A percentile compares a stretch with the other conserved stretches of the same genome.
Evolutionary conservation across 2,329 filamentous ascomycete species (phyloP).

Genomic region (Fusarium annulatum): DNA sequence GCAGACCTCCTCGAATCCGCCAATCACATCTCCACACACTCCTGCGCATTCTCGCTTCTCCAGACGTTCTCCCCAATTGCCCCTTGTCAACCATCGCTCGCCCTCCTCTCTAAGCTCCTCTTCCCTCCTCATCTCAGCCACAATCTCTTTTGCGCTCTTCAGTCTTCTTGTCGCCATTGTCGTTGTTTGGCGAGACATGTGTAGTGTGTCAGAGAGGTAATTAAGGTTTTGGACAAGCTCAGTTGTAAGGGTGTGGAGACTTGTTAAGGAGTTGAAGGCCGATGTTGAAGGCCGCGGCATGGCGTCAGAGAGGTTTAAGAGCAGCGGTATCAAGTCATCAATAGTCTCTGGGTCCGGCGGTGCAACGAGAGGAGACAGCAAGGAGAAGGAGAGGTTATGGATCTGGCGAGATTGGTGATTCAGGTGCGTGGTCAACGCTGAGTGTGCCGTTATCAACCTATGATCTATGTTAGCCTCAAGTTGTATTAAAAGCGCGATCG

Average conservation of each 20-base stretch:
- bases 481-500: not conserved
- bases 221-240: constrained; percentile 84
- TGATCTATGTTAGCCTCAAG: constrained; percentile 25
- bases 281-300: constrained; percentile 74
- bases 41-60: constrained; percentile 82
- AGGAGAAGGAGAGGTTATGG: constrained; percentile 76
- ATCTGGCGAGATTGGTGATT: constrained; percentile 80
- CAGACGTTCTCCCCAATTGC: constrained; percentile 84
- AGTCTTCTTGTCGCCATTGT: constrained; percentile 83
- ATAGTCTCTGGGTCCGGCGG: constrained; percentile 73
- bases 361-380: constrained; percentile 75
- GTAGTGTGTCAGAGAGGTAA: constrained; percentile 88
- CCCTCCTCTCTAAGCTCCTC: constrained; percentile 86
- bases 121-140: constrained; percentile 86
- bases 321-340: constrained; percentile 75
- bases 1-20: constrained; percentile 92
- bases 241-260: constrained; percentile 75
- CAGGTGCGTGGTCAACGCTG: constrained; percentile 79
- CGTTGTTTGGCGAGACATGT: constrained; percentile 92
- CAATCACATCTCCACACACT: constrained; percentile 88
- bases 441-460: constrained; percentile 80
- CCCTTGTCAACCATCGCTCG: constrained; percentile 81
- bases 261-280: constrained; percentile 73
- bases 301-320: constrained; percentile 71
- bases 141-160: constrained; percentile 83